phyloP scores from a whole-genome alignment of 2,329 filamentous ascomycete genomes.

The Nectriaceae sp. region DNA sequence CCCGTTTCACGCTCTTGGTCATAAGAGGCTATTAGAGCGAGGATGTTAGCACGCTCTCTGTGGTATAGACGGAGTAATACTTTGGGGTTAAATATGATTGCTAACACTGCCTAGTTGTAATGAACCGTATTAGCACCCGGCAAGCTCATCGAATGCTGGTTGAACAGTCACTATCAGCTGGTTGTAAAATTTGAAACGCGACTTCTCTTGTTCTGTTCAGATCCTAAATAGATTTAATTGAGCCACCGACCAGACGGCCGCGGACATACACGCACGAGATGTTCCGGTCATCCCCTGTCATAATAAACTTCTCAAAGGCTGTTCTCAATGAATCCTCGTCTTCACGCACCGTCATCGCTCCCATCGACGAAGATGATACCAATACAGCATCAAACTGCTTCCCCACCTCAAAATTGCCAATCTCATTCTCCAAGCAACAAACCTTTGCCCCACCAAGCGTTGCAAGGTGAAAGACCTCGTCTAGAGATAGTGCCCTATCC shows the following conservation, averaged over 20 bases:
- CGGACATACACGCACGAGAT: constrained; percentile 56
- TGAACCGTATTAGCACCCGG: too few relatives aligned
- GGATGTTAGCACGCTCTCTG: too few relatives aligned
- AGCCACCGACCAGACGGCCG: constrained; percentile 34
- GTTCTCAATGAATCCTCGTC: constrained; percentile 46
- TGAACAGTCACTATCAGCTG: too few relatives aligned
- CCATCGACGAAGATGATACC: constrained; percentile 42
- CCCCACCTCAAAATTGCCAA: constrained; percentile 59
- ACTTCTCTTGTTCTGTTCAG: too few relatives aligned
- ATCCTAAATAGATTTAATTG: too few relatives aligned
- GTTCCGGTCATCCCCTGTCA: constrained; percentile 67
- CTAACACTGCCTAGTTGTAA: too few relatives aligned
- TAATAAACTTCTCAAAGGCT: constrained; percentile 64
- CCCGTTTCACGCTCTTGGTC: too few relatives aligned
- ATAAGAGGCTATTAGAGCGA: too few relatives aligned
- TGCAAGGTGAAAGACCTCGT: constrained; percentile 60
- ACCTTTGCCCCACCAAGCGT: constrained; percentile 63
- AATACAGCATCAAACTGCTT: constrained; percentile 64
- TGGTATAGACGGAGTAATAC: too few relatives aligned
- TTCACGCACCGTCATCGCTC: constrained; percentile 55
- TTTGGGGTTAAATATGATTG: too few relatives aligned
- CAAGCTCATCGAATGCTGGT: too few relatives aligned
- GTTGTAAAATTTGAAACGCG: too few relatives aligned
- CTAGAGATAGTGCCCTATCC: constrained; percentile 49
- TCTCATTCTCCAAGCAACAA: constrained; percentile 51